A percentile compares a stretch with the other conserved stretches of the same genome.
Evolutionary conservation across 2,329 filamentous ascomycete species (phyloP).

Genomic region (Beauveria australis): DNA sequence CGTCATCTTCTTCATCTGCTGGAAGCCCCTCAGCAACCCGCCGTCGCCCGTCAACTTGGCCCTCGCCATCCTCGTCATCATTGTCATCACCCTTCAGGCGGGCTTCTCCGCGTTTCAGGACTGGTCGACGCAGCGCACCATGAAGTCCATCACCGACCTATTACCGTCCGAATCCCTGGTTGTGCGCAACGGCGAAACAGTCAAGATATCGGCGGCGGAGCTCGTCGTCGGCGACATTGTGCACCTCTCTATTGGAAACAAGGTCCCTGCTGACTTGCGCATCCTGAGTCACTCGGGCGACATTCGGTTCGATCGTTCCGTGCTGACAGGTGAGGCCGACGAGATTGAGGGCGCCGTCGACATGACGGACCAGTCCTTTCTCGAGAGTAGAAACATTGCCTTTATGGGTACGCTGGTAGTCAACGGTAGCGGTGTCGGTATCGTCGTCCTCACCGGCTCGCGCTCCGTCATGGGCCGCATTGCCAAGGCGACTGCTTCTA

Average conservation of each 20-base stretch:
- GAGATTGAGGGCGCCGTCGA: conserved; percentile 33
- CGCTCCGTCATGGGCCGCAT: conserved; percentile 35
- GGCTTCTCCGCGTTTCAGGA: conserved; percentile 39
- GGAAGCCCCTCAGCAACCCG: conserved; percentile 36
- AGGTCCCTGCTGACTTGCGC: conserved; percentile 40
- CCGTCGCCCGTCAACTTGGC: conserved; percentile 35
- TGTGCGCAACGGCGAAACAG: conserved; percentile 34
- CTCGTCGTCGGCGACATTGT: conserved; percentile 40
- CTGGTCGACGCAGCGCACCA: conserved; percentile 37
- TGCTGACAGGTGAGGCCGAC: conserved; percentile 35
- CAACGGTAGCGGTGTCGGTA: conserved; percentile 31
- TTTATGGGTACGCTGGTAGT: conserved; percentile 35
- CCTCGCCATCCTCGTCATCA: conserved; percentile 36
- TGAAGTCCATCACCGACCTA: conserved; percentile 39
- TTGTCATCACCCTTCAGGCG: conserved; percentile 39
- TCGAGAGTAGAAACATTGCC: conserved; percentile 35
- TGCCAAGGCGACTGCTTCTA: conserved; percentile 27
- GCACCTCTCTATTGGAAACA: conserved; percentile 37
- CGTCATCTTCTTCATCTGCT: conserved; percentile 40
- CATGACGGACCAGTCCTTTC: conserved; percentile 31
- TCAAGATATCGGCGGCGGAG: conserved; percentile 31
- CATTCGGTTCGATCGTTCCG: conserved; percentile 32
- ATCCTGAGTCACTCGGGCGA: conserved; percentile 33
- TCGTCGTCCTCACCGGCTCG: conserved; percentile 32
- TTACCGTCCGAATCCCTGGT: conserved; percentile 35